Base-by-base conservation (phyloP, 129 eudicot genomes). In the Arctium minus region DNA sequence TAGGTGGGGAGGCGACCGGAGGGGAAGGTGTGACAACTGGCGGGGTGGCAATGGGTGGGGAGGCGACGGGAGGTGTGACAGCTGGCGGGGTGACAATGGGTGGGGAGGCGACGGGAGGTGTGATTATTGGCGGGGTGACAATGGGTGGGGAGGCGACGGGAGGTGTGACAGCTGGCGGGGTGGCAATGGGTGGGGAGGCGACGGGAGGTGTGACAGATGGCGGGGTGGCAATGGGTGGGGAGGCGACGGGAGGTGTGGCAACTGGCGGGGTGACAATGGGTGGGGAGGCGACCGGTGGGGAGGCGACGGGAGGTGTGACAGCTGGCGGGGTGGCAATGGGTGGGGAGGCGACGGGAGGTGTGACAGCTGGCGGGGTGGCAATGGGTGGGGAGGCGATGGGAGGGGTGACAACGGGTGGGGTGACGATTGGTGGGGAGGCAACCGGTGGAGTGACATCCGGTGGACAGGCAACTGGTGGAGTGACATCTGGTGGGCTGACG, bases 401-500 rank as follows among this genome's bases (percentile, higher is more conserved):
- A 1, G 64, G 64, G n/a, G 1, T 13, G 17, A 2, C 22, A 0
- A 9, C 0, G 15, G 64, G 64, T 53, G 22, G 64, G 4, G 36
- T 71, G 42, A 44, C 50, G 1, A 71, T 31, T 8, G 15, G 42
- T 32, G 75, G 75, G 38, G 10, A 8, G 11, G 75, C 9, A 3
- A 30, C 75, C 0, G 44, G 75, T 6, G 50, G 11, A 10, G 3
- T 12, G 37, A 27, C 6, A 0, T 30, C 50, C 0, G 89, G 91
- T 11, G 88, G 88, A 1, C 73, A 18, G 35, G 83, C 36, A n/a
- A n/a, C n/a, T n/a, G 82, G 50, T n/a, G 76, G 86, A 18, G 44
- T 12, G 37, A 27, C 6, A 0, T 30, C 50, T 0, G 89, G 91
- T 11, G 88, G 88, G 1, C 73, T 18, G 35, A 81, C 36, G 27